Base-by-base conservation (phyloP, 805 yeast genomes). In the Ascoidea tarda region DNA sequence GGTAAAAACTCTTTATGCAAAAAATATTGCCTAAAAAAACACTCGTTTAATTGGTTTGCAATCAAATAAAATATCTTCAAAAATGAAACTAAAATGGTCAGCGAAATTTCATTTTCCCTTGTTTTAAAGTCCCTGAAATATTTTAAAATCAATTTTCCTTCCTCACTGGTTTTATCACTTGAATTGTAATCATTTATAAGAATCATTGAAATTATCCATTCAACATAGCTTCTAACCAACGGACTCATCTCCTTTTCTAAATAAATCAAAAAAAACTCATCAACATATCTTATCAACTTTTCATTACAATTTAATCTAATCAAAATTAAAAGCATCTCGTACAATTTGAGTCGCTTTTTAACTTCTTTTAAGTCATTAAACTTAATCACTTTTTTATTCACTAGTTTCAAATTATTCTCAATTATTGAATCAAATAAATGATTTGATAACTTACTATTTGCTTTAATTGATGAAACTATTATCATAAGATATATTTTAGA, bases 161-260 rank as follows among this genome's bases (percentile, higher is more conserved):
- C 55, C 14, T 51, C 54, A 2, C 54, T 56, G 49, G 57, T 46
- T 14, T 49, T 16, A 28, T 55, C 50, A n/a, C 60, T 51, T 56
- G 59, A 12, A 54, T 58, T 33, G 59, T 48, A 51, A 47, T 55
- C 61, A n/a, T 60, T 59, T 12, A 68, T 55, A 49, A 79, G 62
- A 21, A 72, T 67, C 14, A 69, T 65, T 0, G 87, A 75, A 46
- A 83, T 65, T 12, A 82, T 69, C 96, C 96, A 90, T 61, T 90
- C 97, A 52, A 86, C 66, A 59, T 84, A 87, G 2, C 76, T 67
- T 53, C 97, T 75, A 5, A 79, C 85, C 49, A 81, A 68, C 0
- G 96, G 96, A 56, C 93, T 84, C 12, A 87, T 78, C 56, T 91
- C 98, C 1, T 69, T 65, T 47, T 73, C 69, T 10, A 87, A 67